Conservation (phyloP, 2,329 filamentous ascomycete genomes). For the Scleromitrula shiraiana region DNA sequence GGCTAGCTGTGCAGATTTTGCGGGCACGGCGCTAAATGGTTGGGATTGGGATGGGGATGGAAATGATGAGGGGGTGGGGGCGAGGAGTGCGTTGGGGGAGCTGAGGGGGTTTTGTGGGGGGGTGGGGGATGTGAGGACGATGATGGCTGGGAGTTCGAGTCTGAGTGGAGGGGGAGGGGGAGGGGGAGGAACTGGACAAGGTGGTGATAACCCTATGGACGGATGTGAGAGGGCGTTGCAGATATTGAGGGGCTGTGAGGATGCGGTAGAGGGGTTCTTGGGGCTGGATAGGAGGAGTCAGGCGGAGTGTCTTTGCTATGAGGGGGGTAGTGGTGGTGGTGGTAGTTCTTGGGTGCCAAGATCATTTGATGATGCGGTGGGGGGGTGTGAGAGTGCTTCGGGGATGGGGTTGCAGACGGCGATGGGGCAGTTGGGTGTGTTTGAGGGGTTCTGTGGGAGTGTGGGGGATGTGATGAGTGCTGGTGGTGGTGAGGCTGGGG, state of each 20-base stretch:
- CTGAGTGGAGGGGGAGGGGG: too few relatives aligned
- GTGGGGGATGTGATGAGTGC: constrained; percentile 16
- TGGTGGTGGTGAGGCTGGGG: too few relatives aligned
- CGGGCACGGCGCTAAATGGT: constrained; percentile 9
- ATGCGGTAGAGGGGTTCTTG: not conserved
- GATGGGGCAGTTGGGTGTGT: not conserved
- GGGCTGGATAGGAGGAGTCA: not conserved
- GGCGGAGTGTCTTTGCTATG: constrained; percentile 7
- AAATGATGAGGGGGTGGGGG: too few relatives aligned
- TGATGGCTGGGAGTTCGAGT: too few relatives aligned
- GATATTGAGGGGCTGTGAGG: not conserved
- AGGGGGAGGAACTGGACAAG: too few relatives aligned
- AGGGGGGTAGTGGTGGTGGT: not conserved
- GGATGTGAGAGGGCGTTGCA: too few relatives aligned
- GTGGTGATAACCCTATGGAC: too few relatives aligned
- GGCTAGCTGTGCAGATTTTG: constrained; percentile 18
- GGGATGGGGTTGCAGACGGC: not conserved
- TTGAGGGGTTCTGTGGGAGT: constrained; percentile 10
- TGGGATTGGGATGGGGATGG: too few relatives aligned
- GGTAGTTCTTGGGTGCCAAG: constrained; percentile 1
- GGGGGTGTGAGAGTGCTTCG: not conserved
- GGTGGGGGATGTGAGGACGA: not conserved
- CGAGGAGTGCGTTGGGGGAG: constrained; percentile 13
- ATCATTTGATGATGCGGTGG: constrained; percentile 3
- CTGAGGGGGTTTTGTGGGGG: constrained; percentile 17